Base-by-base conservation (phyloP, 495 filamentous ascomycete genomes). In the Trypethelium eluteriae region DNA sequence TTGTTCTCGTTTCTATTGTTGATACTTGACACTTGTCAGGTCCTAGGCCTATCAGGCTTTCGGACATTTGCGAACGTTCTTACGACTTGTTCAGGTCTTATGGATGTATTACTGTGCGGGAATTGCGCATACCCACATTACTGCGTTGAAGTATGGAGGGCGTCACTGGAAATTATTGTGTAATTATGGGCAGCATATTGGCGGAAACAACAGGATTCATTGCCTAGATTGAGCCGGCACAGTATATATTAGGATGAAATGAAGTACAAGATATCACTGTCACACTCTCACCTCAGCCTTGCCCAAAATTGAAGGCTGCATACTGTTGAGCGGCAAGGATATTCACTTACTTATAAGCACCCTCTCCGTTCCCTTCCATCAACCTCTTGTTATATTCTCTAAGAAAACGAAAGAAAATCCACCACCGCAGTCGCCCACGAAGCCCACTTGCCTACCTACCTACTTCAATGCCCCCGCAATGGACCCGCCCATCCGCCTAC, bases 401-500 rank as follows among this genome's bases (percentile, higher is more conserved):
- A 25, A 25, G 25, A 1, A 25, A 25, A 25, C 25, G 25, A 25
- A 25, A 25, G 25, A 25, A 25, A 25, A 25, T 25, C 25, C 25
- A 25, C 1, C 25, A 25, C 25, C 25, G 25, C 25, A 25, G 25
- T 25, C 25, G 25, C 25, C 25, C 25, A 25, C 25, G 25, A 25
- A 25, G 25, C 25, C 25, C 25, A 25, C 25, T n/a, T n/a, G n/a
- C n/a, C 25, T 25, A 25, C 25, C 25, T 25, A 25, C 25, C 25
- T 25, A 25, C 25, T 25, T 25, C 25, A 25, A 25, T 25, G 25
- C 25, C 0, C 25, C 49, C 49, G 18, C 49, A 9, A 53, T 53
- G 49, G 49, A 14, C 25, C 25, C 25, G 49, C 10, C 49, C n/a
- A 25, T 16, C n/a, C 53, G 53, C 53, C 76, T 90, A 2, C 86